Conservation (phyloP, 176 grass and related monocot species). For the Cenchrus fungigraminus region DNA sequence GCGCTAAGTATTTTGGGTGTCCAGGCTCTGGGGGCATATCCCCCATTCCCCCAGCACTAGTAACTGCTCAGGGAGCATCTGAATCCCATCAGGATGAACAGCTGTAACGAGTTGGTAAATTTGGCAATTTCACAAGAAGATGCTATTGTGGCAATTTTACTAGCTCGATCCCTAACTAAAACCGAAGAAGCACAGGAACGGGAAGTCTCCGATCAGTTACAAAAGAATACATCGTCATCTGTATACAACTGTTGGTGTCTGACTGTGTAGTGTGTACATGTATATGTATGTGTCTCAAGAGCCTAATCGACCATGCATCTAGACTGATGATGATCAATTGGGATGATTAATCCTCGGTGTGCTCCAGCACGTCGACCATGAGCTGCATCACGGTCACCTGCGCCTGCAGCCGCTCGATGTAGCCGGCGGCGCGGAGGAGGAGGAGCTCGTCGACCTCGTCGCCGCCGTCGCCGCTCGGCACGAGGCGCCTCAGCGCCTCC, state of each 20-base stretch:
- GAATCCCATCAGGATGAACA: too few relatives aligned
- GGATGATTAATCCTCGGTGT: neutral
- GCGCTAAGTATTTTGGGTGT: too few relatives aligned
- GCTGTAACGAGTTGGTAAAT: too few relatives aligned
- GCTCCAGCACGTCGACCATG: constrained; percentile 55
- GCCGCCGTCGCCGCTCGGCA: constrained; percentile 16
- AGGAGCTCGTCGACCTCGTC: constrained; percentile 47
- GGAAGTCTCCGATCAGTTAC: neutral
- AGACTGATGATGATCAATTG: neutral
- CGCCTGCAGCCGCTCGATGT: constrained; percentile 55
- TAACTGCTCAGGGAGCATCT: too few relatives aligned
- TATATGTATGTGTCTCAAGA: neutral
- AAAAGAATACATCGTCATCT: neutral
- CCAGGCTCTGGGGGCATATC: too few relatives aligned
- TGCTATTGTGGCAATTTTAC: neutral
- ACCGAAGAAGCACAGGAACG: neutral
- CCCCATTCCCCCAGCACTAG: too few relatives aligned
- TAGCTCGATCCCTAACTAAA: neutral
- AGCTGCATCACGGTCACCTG: constrained; percentile 56
- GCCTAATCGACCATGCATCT: neutral
- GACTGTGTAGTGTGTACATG: neutral
- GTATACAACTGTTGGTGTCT: neutral
- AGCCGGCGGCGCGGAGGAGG: constrained; percentile 45
- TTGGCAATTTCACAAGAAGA: too few relatives aligned
- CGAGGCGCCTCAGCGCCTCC: constrained; percentile 50